phyloP scores from a whole-genome alignment of 768 basidiomycete species.

The Suillus weaverae region DNA sequence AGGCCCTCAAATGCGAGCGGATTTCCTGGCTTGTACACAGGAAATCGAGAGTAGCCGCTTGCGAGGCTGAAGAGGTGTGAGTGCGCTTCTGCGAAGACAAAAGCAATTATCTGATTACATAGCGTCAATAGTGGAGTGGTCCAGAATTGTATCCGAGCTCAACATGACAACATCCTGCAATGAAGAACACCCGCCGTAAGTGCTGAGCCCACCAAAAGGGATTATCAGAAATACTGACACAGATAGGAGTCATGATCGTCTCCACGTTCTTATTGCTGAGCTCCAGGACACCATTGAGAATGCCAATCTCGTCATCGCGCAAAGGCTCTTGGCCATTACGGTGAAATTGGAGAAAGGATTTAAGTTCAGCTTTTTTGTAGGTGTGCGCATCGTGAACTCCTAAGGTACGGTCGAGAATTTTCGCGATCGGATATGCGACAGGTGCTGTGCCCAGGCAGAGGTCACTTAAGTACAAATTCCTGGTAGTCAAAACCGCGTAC shows the following conservation, averaged over 20 bases:
- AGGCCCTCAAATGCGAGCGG: constrained; percentile 76
- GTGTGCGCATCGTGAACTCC: constrained; percentile 71
- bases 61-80: constrained; percentile 42
- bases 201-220: constrained; percentile 32
- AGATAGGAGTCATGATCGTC: constrained; percentile 80
- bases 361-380: constrained; percentile 81
- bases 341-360: constrained; percentile 79
- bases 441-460: constrained; percentile 47
- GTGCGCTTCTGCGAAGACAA: constrained; percentile 1
- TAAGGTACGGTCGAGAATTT: constrained; percentile 76
- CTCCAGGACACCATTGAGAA: constrained; percentile 78
- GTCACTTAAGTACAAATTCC: not conserved
- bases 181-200: constrained; percentile 42
- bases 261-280: constrained; percentile 77
- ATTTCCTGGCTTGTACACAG: constrained; percentile 74
- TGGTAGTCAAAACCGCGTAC: constrained; percentile 8
- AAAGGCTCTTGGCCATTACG: constrained; percentile 72
- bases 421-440: constrained; percentile 70
- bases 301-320: constrained; percentile 78
- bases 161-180: constrained; percentile 79
- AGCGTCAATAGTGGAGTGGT: constrained; percentile 74
- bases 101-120: constrained; percentile 46
- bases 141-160: constrained; percentile 72
- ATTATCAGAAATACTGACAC: constrained; percentile 37
- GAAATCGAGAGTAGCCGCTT: constrained; percentile 91